phyloP scores from a whole-genome alignment of 352 stramenopile species.

The Phytophthora europaea region DNA sequence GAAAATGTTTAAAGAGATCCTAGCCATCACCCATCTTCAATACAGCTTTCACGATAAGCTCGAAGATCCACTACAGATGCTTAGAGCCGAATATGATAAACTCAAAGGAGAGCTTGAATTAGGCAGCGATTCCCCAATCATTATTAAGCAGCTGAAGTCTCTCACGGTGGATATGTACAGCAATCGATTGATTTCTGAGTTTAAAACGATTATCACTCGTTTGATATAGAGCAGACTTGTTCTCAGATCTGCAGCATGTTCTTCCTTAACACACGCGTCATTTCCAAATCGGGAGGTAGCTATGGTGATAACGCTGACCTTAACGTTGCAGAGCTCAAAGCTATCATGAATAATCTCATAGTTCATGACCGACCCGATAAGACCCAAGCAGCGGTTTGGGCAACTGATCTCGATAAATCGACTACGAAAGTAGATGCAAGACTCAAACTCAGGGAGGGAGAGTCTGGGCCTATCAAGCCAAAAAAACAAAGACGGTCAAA shows the following conservation, averaged over 20 bases:
- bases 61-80: not conserved
- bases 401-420: not conserved
- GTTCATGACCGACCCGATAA: not conserved
- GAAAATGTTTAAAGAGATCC: constrained; percentile 17
- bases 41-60: not conserved
- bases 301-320: not conserved
- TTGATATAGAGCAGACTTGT: not conserved
- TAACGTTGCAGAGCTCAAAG: not conserved
- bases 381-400: not conserved
- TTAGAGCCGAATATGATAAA: constrained; percentile 18
- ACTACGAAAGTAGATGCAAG: not conserved
- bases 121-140: constrained; percentile 13
- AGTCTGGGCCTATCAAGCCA: not conserved
- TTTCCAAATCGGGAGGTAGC: not conserved
- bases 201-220: not conserved
- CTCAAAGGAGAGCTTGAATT: constrained; percentile 23
- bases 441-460: not conserved
- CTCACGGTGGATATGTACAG: not conserved
- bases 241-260: not conserved
- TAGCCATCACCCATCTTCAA: not conserved
- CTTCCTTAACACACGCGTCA: not conserved
- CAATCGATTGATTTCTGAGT: not conserved
- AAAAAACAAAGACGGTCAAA: constrained; percentile 2
- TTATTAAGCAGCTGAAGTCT: not conserved
- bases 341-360: constrained; percentile 15